Evolutionary conservation across 2,329 filamentous ascomycete species (phyloP), one percentile per base, ranked within the genome.

Genomic region (Chrysoporthe deuterocubensis): DNA sequence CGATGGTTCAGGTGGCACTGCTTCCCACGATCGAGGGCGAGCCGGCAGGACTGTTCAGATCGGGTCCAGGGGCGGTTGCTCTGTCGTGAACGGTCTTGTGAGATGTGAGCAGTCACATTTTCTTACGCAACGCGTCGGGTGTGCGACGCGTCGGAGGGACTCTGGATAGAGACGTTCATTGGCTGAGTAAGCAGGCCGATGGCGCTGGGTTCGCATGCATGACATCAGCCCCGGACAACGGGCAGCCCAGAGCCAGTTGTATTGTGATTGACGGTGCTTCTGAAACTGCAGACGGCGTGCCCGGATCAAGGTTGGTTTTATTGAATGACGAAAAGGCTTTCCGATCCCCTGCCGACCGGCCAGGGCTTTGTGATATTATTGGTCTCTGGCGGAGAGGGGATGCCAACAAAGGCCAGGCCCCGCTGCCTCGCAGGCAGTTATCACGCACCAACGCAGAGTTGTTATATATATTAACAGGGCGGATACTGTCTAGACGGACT

Each of bases 281-380:
- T 34, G 21, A 18, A 44, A 44, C 32, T 43, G 26, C 14, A 58
- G 5, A 32, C 54, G 21, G 18, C 56, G 16, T 46, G 13, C 52
- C 32, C 21, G 40, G 34, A 64, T 52, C 34, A 18, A 46, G 21
- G 44, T 26, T 63, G 40, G 37, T n/a, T 65, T 32, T 42, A 48
- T 68, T 56, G 37, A 14, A 68, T 61, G 48, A 62, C 42, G 48
- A 43, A 42, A 42, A 57, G 34, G 62, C 40, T 57, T 16, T 18
- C n/a, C 11, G 32, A n/a, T 48, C 56, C 56, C 64, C 63, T 52
- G 63, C 50, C 56, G 50, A 54, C 60, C 48, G 54, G 21, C 43
- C 61, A 61, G 50, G 44, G 57, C 34, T 60, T 8, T 64, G 11
- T 46, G 26, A 34, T 18, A 52, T 43, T 13, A 34, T 34, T 50